phyloP scores from a whole-genome alignment of 2,329 filamentous ascomycete genomes.

The Trichoderma citrinoviride region DNA sequence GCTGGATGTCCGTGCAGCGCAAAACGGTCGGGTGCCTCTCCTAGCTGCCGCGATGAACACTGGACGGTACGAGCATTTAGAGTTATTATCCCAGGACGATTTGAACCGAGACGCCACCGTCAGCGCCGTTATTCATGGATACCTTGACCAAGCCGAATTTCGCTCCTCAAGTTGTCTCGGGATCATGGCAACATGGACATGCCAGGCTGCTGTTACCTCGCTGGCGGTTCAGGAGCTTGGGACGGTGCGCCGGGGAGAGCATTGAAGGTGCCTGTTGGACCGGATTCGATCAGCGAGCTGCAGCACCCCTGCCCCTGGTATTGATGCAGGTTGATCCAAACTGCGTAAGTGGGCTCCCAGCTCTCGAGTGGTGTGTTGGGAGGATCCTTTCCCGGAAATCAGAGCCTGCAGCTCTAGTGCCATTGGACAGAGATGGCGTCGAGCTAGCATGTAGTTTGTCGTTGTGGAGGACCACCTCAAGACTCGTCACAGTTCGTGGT shows the following conservation, averaged over 20 bases:
- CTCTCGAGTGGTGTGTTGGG: slow-evolving; percentile 8
- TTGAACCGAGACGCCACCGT: slow-evolving; percentile 19
- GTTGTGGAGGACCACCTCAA: background rate
- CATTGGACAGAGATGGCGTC: slow-evolving; percentile 8
- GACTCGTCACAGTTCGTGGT: slow-evolving; percentile 10
- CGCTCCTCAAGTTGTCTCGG: background rate
- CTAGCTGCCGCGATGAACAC: slow-evolving; percentile 12
- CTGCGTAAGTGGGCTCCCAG: slow-evolving; percentile 19
- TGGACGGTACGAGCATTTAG: slow-evolving; percentile 17
- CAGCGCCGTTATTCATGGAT: background rate
- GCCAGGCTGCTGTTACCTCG: slow-evolving; percentile 3
- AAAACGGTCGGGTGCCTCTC: background rate
- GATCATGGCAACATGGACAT: background rate
- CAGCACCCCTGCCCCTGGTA: slow-evolving; percentile 19
- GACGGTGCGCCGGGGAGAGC: background rate
- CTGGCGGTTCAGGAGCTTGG: background rate
- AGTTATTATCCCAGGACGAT: slow-evolving; percentile 12
- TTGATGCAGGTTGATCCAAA: slow-evolving; percentile 21
- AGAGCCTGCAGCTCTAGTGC: slow-evolving; percentile 20
- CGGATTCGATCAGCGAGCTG: slow-evolving; percentile 14
- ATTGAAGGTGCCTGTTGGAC: background rate
- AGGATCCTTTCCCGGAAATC: slow-evolving; percentile 21
- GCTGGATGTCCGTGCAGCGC: background rate
- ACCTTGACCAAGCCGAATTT: background rate
- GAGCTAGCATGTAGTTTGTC: background rate